Evolutionary conservation across 2,329 filamentous ascomycete species (phyloP), one percentile per base, ranked within the genome.

Genomic region (Penicillium sp.): DNA sequence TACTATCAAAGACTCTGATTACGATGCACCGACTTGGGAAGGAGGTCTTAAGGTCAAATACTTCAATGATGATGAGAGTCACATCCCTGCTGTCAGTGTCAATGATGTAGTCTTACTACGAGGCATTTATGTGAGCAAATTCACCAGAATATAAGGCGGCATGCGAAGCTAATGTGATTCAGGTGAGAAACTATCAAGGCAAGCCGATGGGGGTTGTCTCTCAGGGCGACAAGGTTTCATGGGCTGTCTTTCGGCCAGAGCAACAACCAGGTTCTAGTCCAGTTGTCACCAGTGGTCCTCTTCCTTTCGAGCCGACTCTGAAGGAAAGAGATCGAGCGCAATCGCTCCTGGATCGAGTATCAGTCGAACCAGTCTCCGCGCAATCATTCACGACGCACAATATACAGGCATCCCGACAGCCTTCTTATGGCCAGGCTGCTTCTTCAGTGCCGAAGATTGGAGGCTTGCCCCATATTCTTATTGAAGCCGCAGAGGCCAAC

Each of bases 101-200:
- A 79, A 80, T 4, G 88, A 91, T 67, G 73, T 88, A n/a, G 71
- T 89, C 4, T 65, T 89, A 4, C 58, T 90, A 12, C 76, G 78
- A 36, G 66, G 67, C n/a, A 75, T 77, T 39, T 84, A 78, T 66
- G 82, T 84, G 54, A 50, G 64, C 62, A 22, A 42, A 18, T 29
- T 19, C 12, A 18, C 16, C 25, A 25, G 25, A 37, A 16, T 30
- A 22, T 11, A 39, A 22, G 19, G 27, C 28, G 29, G 30, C 16
- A 34, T 29, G 9, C 4, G 18, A 56, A 30, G 19, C 16, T 28
- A 35, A 41, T 14, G 28, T 12, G 40, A 55, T 27, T 38, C 34
- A 64, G 61, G 31, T 69, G 12, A 53, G 16, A 13, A 12, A 45
- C 2, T 63, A 54, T n/a, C 49, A 62, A 14, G 54, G 54, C 9